Base-by-base conservation (phyloP, 768 basidiomycete genomes). In the Tylopilus sp. region DNA sequence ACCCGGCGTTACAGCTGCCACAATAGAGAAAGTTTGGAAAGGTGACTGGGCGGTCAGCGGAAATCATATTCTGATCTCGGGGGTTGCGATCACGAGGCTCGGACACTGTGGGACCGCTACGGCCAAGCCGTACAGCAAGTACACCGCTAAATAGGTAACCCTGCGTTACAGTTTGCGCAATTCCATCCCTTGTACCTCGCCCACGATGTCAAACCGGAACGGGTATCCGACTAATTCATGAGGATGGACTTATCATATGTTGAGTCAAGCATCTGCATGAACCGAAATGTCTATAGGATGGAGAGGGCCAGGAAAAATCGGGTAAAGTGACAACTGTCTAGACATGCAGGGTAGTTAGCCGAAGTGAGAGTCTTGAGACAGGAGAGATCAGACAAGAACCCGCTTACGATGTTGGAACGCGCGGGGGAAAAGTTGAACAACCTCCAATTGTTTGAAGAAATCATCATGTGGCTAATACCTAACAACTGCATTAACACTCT, bases 41-140 rank as follows among this genome's bases (percentile, higher is more conserved):
- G 42, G 28, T 28, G 36, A 53, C 38, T 29, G 7, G 22, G 12
- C 51, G 37, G 43, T 34, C 58, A 52, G 44, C 58, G 38, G 31
- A 54, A 45, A 58, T 55, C 52, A 51, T 21, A 30, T 34, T 26
- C 37, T 53, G 55, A 42, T 64, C 43, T 58, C 22, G 40, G 34
- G 34, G 8, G 44, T 30, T 41, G 36, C 19, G n/a, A 55, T 61
- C 62, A 60, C 53, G 51, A 56, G 48, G 24, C 36, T 38, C 48
- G 50, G 43, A n/a, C n/a, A n/a, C n/a, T n/a, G n/a, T n/a, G n/a
- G n/a, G n/a, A n/a, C n/a, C n/a, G n/a, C n/a, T n/a, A n/a, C n/a
- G n/a, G 28, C 45, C 38, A 34, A 21, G 19, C 19, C 22, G 40
- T 21, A 29, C 19, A 37, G 6, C 37, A 46, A 48, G 45, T 36